Evolutionary conservation across 371 early-diverging fungal species (phyloP).

Genomic region (Mortierella polycephala): DNA sequence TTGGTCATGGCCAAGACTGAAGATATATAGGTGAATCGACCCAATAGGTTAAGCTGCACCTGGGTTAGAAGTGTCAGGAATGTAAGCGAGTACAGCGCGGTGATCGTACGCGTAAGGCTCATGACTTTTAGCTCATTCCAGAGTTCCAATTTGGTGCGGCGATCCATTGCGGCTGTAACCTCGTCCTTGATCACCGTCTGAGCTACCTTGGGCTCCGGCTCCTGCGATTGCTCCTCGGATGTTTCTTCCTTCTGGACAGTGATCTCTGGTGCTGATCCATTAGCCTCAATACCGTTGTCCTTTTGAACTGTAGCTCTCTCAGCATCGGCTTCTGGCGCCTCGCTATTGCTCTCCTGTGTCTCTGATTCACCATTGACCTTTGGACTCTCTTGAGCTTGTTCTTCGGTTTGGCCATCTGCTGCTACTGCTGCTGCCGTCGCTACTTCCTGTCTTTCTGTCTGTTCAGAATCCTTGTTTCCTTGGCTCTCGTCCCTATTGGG

Average conservation of each 20-base stretch:
- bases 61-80: constrained; percentile 85
- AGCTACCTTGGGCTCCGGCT: neutral
- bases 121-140: constrained; percentile 91
- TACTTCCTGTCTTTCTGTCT: neutral
- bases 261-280: constrained; percentile 26
- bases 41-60: constrained; percentile 91
- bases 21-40: constrained; percentile 91
- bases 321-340: constrained; percentile 16
- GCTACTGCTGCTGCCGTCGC: no score
- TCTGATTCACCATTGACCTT: constrained; percentile 11
- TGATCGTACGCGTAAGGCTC: constrained; percentile 85
- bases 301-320: constrained; percentile 8
- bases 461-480: neutral
- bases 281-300: neutral
- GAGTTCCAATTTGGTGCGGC: constrained; percentile 74
- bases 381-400: neutral
- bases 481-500: neutral
- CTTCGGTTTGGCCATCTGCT: no score
- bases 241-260: constrained; percentile 7
- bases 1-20: constrained; percentile 74
- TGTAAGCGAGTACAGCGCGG: constrained; percentile 83
- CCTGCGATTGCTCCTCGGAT: constrained; percentile 4
- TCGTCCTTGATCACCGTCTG: constrained; percentile 20
- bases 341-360: constrained; percentile 1
- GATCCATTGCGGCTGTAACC: constrained; percentile 54